Evolutionary conservation across 2,329 filamentous ascomycete genomes (phyloP).

Genomic region (Trematosphaeria pertusa): DNA sequence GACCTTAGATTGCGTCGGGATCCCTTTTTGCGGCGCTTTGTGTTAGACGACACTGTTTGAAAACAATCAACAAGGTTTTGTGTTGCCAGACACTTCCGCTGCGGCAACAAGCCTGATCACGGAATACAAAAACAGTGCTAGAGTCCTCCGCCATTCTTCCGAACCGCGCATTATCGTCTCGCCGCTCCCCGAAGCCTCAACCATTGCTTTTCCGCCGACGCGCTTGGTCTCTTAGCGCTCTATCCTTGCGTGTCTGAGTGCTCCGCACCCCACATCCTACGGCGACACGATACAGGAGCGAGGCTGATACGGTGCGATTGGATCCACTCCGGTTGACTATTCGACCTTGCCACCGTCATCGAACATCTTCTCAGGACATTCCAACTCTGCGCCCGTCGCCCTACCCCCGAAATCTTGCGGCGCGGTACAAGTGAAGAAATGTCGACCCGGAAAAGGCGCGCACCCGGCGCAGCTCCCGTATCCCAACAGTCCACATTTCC

Average conservation of each 20-base stretch:
- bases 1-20: conserved; percentile 2
- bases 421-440: conserved; percentile 22
- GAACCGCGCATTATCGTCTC: conserved; percentile 5
- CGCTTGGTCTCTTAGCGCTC: not conserved
- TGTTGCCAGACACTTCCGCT: conserved; percentile 20
- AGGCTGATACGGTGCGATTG: no score
- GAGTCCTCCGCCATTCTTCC: conserved; percentile 7
- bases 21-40: conserved; percentile 13
- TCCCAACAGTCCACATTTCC: conserved; percentile 60
- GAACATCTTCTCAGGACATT: not conserved
- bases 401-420: not conserved
- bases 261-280: not conserved
- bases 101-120: conserved; percentile 10
- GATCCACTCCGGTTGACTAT: not conserved
- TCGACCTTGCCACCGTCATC: not conserved
- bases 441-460: conserved; percentile 71
- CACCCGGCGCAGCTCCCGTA: conserved; percentile 73
- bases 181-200: conserved; percentile 1
- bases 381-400: not conserved
- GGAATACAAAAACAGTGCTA: conserved; percentile 16
- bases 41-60: conserved; percentile 13
- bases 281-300: no score
- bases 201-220: not conserved
- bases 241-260: not conserved
- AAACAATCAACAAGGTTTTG: conserved; percentile 21